Base-by-base conservation (phyloP, 441 rosid species). In the Brassica balearica region DNA sequence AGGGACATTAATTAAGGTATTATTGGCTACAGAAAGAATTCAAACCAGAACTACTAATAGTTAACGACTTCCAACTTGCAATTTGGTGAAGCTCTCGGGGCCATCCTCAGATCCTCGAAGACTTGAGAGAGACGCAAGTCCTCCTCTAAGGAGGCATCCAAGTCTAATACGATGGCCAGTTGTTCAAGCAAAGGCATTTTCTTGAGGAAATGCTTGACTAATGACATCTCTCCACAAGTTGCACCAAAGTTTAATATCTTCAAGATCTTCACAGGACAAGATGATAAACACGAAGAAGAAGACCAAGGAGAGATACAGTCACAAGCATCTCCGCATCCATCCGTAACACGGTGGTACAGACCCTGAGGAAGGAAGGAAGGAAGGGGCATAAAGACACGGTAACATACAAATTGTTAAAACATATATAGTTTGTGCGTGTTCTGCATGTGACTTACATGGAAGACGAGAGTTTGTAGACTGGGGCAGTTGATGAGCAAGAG, bases 171-270 rank as follows among this genome's bases (percentile, higher is more conserved):
- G 5, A 70, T 56, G 65, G 15, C 10, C 27, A 61, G 11, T 43
- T 72, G 17, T 72, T 72, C 60, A 72, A 72, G 68, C 7, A 0
- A 23, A 23, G 7, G 68, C 17, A 61, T n/a, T 1, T 72, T 23
- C 17, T 73, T 73, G 3, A 74, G 56, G 55, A 74, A 53, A 55
- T 74, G 65, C 2, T 53, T 3, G 17, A 65, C 65, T 65, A 74
- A 20, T 65, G 77, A 20, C 64, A 73, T 65, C 77, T 73, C 71
- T 65, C 36, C 11, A 65, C 71, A 65, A 1, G 77, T 73, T 65
- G 77, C 77, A 64, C 64, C 71, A 32, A 73, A 73, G 14, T 73
- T 51, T 14, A 73, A 32, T 73, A 73, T 73, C 55, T 65, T 73
- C 15, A 65, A 5, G n/a, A 32, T 29, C 69, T 73, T 73, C 69